Base-by-base conservation (phyloP, 1,284 basidiomycete genomes). In the Polyporus tsugae region DNA sequence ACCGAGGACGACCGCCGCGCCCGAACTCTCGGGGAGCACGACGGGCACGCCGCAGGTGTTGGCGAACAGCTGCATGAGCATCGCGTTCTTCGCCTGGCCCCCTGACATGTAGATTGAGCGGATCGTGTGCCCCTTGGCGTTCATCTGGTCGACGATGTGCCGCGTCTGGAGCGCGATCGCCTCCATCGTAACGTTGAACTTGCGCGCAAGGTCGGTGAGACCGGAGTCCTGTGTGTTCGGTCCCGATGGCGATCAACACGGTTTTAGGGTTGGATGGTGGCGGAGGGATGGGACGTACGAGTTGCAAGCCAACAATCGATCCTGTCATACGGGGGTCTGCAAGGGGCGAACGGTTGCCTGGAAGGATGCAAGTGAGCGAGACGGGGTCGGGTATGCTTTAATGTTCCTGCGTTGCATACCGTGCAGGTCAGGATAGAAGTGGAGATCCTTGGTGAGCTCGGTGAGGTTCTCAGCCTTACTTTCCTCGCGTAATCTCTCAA, bases 291-390 rank as follows among this genome's bases (percentile, higher is more conserved):
- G 52, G 19, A 78, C 84, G 59, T 76, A 89, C 90, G 64, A 99
- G 89, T 55, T 91, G 87, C 62, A 99, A 88, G 19, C 98, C 97
- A 57, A 91, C 87, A 70, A 99, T 91, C 71, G 96, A 94, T 22
- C 98, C 97, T 49, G 92, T 87, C 96, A 99, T 98, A 65, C 89
- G 89, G 33, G 94, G 87, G 79, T 99, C 98, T 1, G 97, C 97
- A 60, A 99, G 90, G 0, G 97, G 98, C 0, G 97, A 98, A 69
- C 97, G 89, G 81, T 99, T 99, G 41, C 96, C 95, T 94, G 77
- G 53, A 41, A 39, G 29, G 55, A 25, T 49, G 36, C 10, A 33
- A 42, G 53, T 17, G 15, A 65, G 11, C 7, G 49, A 19, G 35
- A 5, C 55, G 22, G 4, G 22, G 11, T 42, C 35, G 41, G 33